Percentiles rank a stretch among this genome's conserved stretches.
Evolutionary conservation across 805 yeast genomes (phyloP).

Genomic region (Saturnispora besseyi): DNA sequence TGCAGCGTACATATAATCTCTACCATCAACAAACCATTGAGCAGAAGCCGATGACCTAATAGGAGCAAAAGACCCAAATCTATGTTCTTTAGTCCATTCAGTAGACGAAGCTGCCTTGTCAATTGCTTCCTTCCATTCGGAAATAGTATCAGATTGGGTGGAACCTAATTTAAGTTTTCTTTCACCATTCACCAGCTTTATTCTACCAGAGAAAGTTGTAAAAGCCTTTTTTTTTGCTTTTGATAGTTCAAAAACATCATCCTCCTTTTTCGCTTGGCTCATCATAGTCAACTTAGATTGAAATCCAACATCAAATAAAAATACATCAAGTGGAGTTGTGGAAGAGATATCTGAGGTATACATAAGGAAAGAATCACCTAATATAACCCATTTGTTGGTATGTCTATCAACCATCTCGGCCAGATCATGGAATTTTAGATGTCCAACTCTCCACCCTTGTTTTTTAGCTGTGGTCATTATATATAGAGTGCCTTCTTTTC

Average conservation of each 20-base stretch:
- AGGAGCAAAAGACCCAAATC: conserved; percentile 92
- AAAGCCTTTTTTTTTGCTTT: conserved; percentile 5
- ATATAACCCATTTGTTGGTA: conserved; percentile 84
- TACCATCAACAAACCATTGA: conserved; percentile 88
- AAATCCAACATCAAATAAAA: conserved; percentile 75
- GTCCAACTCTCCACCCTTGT: conserved; percentile 96
- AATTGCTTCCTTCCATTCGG: conserved; percentile 69
- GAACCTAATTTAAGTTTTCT: conserved; percentile 68
- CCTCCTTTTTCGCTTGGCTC: conserved; percentile 10
- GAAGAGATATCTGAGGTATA: conserved; percentile 81
- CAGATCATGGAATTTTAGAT: conserved; percentile 68
- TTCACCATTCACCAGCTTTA: conserved; percentile 64
- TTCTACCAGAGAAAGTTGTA: conserved; percentile 42
- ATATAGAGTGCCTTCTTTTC: conserved; percentile 82
- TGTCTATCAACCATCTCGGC: conserved; percentile 86
- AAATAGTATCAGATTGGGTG: conserved; percentile 52
- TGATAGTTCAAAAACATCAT: neutral
- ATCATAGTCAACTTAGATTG: conserved; percentile 34
- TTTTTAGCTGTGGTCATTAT: conserved; percentile 75
- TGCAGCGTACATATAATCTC: conserved; percentile 96
- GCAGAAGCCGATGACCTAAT: conserved; percentile 77
- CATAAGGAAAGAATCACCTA: conserved; percentile 75
- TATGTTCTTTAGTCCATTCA: conserved; percentile 61
- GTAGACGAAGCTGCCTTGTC: conserved; percentile 58
- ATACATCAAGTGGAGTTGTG: conserved; percentile 85